Conservation (phyloP, 805 yeast species). For the Candida maris region DNA sequence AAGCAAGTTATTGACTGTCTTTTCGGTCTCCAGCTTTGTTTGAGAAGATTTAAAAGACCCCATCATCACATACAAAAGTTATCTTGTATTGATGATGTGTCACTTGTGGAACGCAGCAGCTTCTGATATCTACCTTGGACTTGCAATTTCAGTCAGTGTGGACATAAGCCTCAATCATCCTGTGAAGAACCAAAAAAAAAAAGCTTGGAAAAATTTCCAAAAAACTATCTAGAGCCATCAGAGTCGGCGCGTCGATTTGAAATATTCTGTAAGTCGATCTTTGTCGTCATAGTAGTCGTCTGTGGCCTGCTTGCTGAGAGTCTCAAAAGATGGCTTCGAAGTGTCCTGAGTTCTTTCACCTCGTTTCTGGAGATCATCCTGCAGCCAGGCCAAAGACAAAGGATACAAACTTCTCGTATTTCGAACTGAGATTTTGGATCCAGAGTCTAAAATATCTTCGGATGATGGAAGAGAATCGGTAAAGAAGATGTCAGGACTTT, state of each 20-base stretch:
- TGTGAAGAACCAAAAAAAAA: conserved; percentile 2
- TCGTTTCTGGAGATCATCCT: conserved; percentile 46
- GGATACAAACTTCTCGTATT: conserved; percentile 63
- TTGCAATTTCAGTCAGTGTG: background rate
- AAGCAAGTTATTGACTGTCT: conserved; percentile 26
- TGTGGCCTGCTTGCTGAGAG: conserved; percentile 40
- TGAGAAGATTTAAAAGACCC: conserved; percentile 6
- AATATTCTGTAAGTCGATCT: conserved; percentile 45
- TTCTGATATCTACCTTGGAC: background rate
- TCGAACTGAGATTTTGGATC: conserved; percentile 33
- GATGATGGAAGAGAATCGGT: conserved; percentile 15
- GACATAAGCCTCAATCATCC: conserved; percentile 3
- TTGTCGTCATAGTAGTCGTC: conserved; percentile 42
- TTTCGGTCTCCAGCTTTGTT: conserved; percentile 15
- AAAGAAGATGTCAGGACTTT: conserved; percentile 32
- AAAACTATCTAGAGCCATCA: conserved; percentile 1
- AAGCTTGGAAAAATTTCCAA: background rate
- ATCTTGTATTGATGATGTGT: background rate
- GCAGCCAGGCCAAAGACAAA: conserved; percentile 65
- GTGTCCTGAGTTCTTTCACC: conserved; percentile 51
- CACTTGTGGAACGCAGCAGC: background rate
- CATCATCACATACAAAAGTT: too few species aligned
- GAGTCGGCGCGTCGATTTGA: conserved; percentile 44
- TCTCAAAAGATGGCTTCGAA: conserved; percentile 52
- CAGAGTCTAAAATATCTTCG: conserved; percentile 13